Base-by-base conservation (phyloP, 345 rosid genomes). In the Capsella bursapastoris region DNA sequence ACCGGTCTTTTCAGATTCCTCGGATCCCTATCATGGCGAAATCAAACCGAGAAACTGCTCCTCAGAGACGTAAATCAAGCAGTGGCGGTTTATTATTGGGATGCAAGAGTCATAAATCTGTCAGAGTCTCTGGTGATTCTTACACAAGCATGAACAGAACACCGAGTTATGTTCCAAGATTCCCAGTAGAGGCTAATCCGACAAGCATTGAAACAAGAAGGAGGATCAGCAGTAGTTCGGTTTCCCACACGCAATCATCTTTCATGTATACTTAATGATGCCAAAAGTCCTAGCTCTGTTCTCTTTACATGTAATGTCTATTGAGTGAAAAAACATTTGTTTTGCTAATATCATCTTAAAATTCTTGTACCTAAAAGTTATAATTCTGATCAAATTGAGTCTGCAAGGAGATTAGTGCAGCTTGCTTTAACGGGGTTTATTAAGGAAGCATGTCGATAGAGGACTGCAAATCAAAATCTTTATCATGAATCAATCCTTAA, bases 91-190 rank as follows among this genome's bases (percentile, higher is more conserved):
- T 86, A 0, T 66, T 90, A 82, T 48, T 86, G 79, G 89, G 96
- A 0, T 93, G 98, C 61, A 90, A 88, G 78, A 89, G 88, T 53
- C 83, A 86, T 34, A 88, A 89, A 83, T 82, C 96, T 7, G 86
- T 88, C 0, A 79, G 71, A 69, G 85, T 89, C 34, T 85, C 91
- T 6, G 88, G 81, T 73, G 93, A 88, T 74, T 85, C 78, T 6
- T 72, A 84, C 60, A 82, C 43, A 75, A 72, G 71, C 25, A 79
- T 40, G 73, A 71, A 75, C 27, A 85, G 78, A 25, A 80, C 79
- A 71, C 62, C 78, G 6, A 79, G 77, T 70, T 74, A 55, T 60
- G 65, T 78, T 57, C 71, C 56, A 8, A 88, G 86, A 53, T 82
- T 86, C 72, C 88, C 69, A 4, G 61, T 81, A 16, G 91, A 82